Evolutionary conservation across 148 eudicot species (phyloP).

Genomic region (Chenopodium album): DNA sequence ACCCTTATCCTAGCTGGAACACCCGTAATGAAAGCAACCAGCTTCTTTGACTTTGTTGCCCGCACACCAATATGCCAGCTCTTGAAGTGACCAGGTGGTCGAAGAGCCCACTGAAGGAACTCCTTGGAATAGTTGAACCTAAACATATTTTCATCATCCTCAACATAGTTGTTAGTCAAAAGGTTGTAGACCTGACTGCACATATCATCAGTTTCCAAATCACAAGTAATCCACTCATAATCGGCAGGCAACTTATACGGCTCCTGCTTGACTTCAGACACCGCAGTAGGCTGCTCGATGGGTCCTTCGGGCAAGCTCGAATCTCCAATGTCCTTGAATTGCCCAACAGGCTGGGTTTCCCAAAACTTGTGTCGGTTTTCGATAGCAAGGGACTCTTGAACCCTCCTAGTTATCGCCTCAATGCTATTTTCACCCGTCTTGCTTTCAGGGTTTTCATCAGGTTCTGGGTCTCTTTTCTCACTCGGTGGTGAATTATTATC

Average conservation of each 20-base stretch:
- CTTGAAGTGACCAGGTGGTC: conserved; percentile 71
- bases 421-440: conserved; percentile 34
- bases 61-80: conserved; percentile 94
- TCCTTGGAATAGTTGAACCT: conserved; percentile 84
- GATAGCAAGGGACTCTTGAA: conserved; percentile 64
- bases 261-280: conserved; percentile 68
- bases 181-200: conserved; percentile 73
- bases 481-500: conserved; percentile 33
- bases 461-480: conserved; percentile 29
- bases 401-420: conserved; percentile 44
- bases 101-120: conserved; percentile 83
- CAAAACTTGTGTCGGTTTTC: conserved; percentile 65
- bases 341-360: conserved; percentile 82
- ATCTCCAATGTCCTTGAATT: conserved; percentile 62
- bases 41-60: conserved; percentile 66
- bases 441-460: conserved; percentile 31
- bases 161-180: conserved; percentile 74
- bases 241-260: conserved; percentile 65
- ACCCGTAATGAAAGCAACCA: conserved; percentile 85
- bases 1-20: conserved; percentile 78
- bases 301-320: conserved; percentile 63
- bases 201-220: conserved; percentile 68
- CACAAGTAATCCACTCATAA: conserved; percentile 91
- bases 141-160: conserved; percentile 95
- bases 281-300: conserved; percentile 57